A percentile compares a stretch with the other conserved stretches of the same genome.
phyloP scores from a whole-genome alignment of 2,329 filamentous ascomycete species.

The Monilinia fructigena region DNA sequence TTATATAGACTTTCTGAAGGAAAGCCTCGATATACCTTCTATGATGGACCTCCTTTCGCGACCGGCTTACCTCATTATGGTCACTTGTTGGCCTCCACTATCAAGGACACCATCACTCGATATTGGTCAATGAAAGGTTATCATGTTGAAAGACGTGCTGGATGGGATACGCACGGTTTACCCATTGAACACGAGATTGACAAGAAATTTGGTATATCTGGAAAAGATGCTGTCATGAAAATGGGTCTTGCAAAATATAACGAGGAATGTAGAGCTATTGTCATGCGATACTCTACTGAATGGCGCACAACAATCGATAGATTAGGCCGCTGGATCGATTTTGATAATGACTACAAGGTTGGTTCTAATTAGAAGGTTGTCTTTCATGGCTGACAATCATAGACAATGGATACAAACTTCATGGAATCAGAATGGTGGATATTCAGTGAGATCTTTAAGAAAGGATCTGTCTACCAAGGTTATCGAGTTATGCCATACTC shows the following conservation, averaged over 20 bases:
- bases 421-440: constrained; percentile 99
- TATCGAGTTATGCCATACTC: constrained; percentile 95
- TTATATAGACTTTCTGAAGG: constrained; percentile 66
- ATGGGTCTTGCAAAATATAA: constrained; percentile 90
- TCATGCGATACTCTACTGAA: constrained; percentile 84
- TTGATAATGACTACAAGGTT: constrained; percentile 95
- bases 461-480: constrained; percentile 84
- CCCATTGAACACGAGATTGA: constrained; percentile 98
- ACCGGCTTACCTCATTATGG: constrained; percentile 68
- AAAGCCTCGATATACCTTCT: constrained; percentile 86
- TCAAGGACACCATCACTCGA: constrained; percentile 94
- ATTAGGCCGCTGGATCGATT: constrained; percentile 93
- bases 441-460: constrained; percentile 89
- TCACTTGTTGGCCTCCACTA: constrained; percentile 80
- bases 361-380: constrained; percentile 22
- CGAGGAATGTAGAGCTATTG: constrained; percentile 84
- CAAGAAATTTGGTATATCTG: constrained; percentile 88
- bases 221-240: constrained; percentile 81
- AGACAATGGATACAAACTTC: constrained; percentile 92
- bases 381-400: constrained; percentile 26
- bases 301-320: constrained; percentile 88
- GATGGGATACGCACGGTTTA: constrained; percentile 93
- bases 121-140: constrained; percentile 98
- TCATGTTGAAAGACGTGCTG: constrained; percentile 88
- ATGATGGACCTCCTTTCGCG: constrained; percentile 80